These are phyloP conservation scores for Plantago elongata DNA, from an alignment of 257 asterid species.

Conservation along the genomic window DNA sequence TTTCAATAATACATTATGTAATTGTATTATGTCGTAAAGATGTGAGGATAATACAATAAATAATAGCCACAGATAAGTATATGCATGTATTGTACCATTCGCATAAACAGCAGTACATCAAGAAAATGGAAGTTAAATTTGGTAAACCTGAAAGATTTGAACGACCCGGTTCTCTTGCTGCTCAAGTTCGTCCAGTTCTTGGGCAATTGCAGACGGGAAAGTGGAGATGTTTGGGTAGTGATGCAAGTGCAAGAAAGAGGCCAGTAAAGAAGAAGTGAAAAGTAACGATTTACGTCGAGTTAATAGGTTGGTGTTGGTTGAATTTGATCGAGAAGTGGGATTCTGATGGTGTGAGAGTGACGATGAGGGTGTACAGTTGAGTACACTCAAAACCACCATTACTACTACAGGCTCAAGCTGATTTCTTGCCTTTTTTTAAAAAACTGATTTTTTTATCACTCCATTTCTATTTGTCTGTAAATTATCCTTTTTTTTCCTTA, in stretches of 20 bases:
- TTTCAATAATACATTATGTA: background rate
- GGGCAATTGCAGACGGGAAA: conserved; percentile 41
- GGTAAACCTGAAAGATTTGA: conserved; percentile 60
- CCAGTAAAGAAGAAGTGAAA: conserved; percentile 44
- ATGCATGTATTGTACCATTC: background rate
- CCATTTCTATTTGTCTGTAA: too few relatives aligned
- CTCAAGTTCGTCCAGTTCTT: conserved; percentile 40
- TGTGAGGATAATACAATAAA: background rate
- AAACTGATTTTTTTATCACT: too few relatives aligned
- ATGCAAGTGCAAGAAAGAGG: conserved; percentile 32
- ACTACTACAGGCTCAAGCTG: background rate
- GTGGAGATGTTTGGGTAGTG: conserved; percentile 25
- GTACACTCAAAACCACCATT: conserved; percentile 37
- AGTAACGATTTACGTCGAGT: conserved; percentile 50
- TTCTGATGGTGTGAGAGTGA: conserved; percentile 24
- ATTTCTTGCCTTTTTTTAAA: too few relatives aligned
- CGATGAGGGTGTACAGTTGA: conserved; percentile 23
- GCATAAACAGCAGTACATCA: background rate
- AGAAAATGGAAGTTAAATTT: background rate
- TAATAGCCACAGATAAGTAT: background rate
- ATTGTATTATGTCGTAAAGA: too few relatives aligned
- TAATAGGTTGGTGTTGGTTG: conserved; percentile 18
- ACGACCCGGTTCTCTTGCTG: conserved; percentile 50
- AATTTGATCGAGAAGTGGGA: conserved; percentile 21
- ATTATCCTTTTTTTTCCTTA: too few relatives aligned